Conservation (phyloP, 2,329 filamentous ascomycete species). For the Herpotrichia juniperi region DNA sequence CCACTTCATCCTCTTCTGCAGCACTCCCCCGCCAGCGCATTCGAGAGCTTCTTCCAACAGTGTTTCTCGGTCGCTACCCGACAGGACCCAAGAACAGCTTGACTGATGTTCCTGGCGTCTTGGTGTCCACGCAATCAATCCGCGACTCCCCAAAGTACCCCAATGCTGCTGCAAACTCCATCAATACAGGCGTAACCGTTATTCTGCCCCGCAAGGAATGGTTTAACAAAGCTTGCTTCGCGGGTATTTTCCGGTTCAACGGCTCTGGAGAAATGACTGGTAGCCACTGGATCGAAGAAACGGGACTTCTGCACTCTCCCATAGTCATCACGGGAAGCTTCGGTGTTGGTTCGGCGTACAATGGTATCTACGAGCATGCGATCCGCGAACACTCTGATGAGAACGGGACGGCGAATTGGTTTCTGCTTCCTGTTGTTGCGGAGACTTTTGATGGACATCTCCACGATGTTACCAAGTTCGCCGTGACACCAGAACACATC, state of each 20-base stretch:
- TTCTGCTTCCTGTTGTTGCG: slow-evolving; percentile 62
- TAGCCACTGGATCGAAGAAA: slow-evolving; percentile 66
- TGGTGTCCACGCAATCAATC: slow-evolving; percentile 50
- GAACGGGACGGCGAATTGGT: slow-evolving; percentile 57
- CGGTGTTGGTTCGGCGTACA: slow-evolving; percentile 63
- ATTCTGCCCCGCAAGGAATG: slow-evolving; percentile 52
- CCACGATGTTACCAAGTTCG: slow-evolving; percentile 63
- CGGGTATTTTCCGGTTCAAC: slow-evolving; percentile 65
- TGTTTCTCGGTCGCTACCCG: slow-evolving; percentile 44
- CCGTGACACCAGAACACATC: slow-evolving; percentile 61
- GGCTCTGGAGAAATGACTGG: slow-evolving; percentile 69
- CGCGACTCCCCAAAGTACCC: slow-evolving; percentile 35
- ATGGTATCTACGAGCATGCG: slow-evolving; percentile 64
- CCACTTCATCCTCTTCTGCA: neutral
- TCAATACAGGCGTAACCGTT: slow-evolving; percentile 53
- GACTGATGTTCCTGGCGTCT: slow-evolving; percentile 52
- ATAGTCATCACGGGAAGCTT: slow-evolving; percentile 67
- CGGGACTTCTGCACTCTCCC: slow-evolving; percentile 64
- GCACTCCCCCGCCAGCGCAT: slow-evolving; percentile 36
- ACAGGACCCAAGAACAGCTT: slow-evolving; percentile 51
- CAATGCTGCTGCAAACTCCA: slow-evolving; percentile 30
- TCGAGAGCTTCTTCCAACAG: slow-evolving; percentile 45
- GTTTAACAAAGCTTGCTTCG: slow-evolving; percentile 50
- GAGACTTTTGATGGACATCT: slow-evolving; percentile 70
- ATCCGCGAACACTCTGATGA: slow-evolving; percentile 52